Base-by-base conservation (phyloP, 179 eudicot species). In the Sideroxylon spinosum region DNA sequence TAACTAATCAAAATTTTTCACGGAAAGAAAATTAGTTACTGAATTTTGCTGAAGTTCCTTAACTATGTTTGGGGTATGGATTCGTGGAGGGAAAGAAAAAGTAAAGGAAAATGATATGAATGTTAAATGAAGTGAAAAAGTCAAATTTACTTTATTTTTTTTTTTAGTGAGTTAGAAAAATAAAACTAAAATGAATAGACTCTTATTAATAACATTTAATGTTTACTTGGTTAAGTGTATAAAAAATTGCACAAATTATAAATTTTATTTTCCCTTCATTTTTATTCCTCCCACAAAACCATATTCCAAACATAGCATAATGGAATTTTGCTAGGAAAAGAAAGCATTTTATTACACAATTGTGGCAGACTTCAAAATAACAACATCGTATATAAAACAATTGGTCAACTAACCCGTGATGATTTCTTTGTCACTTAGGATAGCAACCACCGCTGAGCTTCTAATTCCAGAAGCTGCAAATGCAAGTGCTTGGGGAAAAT, bases 401-500 rank as follows among this genome's bases (percentile, higher is more conserved):
- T 17, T 50, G 57, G 26, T 7, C 82, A 67, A 28, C 80, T 78
- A 85, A 92, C 99, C 99, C 9, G 99, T 96, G 74, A 96, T 88
- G 60, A 96, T 93, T 82, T 96, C 97, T 85, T 82, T 92, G 80
- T 92, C 90, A 76, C 81, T 77, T 56, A 96, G 91, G 68, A 96
- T 87, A 62, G 92, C 89, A 83, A 96, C 97, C 73, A 96, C 79
- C 56, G 91, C 85, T 50, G 99, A 89, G 83, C 92, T 89, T 88
- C 88, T 89, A 71, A 96, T 90, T 78, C 99, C 99, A 63, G 93
- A 84, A 28, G 94, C 78, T 73, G 99, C 84, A 91, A 76, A 96
- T 73, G 98, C 96, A 78, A 91, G 81, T 71, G 98, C 97, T 84
- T 91, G 99, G 60, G 99, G 99, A 84, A 94, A 96, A 60, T 90